Evolutionary conservation across 225 moss, liverwort and hornwort species (phyloP), one percentile per base, ranked within the genome.

Genomic region (Sphagnum contortum): DNA sequence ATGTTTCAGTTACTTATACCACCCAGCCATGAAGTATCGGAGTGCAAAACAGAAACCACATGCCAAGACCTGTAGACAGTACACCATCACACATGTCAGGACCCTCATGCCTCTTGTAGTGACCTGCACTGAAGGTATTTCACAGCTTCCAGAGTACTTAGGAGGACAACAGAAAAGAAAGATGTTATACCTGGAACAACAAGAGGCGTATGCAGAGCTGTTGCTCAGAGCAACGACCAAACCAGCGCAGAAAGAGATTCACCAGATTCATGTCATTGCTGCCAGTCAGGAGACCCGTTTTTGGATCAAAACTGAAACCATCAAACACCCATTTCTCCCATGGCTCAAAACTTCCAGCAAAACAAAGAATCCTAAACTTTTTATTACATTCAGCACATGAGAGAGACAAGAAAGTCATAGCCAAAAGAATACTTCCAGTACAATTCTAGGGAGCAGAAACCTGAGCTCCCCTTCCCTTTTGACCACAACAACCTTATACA

Each of bases 211-310:
- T 70, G 72, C 98, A 93, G 3, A 93, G 86, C 51, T 82, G 70
- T 64, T 89, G 87, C 80, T 98, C 93, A 62, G 93, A 80, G 71
- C 93, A 93, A 66, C 77, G 88, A 47, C 98, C 93, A 77, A 98
- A 98, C 71, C 70, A 79, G 67, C 89, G 87, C 55, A 98, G 78
- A 57, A 93, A 93, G 54, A 98, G 81, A 71, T 98, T 93, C 64
- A 98, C 93, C 5, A 98, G 77, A 73, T 98, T 98, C 87, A 98
- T 66, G 62, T 91, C 98, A 70, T 93, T 91, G 73, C 74, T 93
- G 64, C 93, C 98, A 3, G 87, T 91, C 47, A 98, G 79, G 54
- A 98, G 78, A 61, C 82, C 70, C 58, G 98, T 89, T 45, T 83
- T 77, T 6, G 90, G 93, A 74, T 98, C 93, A 70, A 81, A 98